Base-by-base conservation (phyloP, 805 yeast species). In the Ogataea ramenticola region DNA sequence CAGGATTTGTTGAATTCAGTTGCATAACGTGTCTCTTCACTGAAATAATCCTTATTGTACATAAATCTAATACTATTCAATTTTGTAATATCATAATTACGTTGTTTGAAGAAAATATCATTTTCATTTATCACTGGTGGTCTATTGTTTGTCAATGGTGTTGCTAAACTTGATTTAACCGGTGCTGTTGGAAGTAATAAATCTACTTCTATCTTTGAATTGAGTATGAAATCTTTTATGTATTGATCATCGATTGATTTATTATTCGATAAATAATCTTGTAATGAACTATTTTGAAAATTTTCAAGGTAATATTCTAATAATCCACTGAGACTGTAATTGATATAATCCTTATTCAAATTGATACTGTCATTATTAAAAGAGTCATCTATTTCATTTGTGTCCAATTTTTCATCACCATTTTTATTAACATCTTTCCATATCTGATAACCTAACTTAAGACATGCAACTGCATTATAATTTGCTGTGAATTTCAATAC, bases 401-500 rank as follows among this genome's bases (percentile, higher is more conserved):
- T n/a, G n/a, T n/a, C n/a, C n/a, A n/a, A n/a, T n/a, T 24, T 24
- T 7, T 24, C 27, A 7, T 24, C 10, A 10, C 10, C 27, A 24
- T 24, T 24, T 10, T 24, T 24, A 24, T 24, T 24, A 6, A 24
- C 10, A 24, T 24, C 27, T 6, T 24, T 24, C 27, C 27, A 24
- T 24, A 3, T 38, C 40, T 14, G 20, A 11, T 11, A n/a, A 24
- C 9, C 15, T 9, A 16, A 7, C 15, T 22, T 17, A 37, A 88
- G 61, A 26, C 78, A 72, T 3, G 87, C 84, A 42, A 86, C 56
- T 0, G 96, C 88, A 29, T 83, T 76, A 24, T 82, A 72, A 58
- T 87, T 91, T 3, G 86, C 80, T 1, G 96, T 93, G 9, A 78
- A 72, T 53, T 77, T 80, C 31, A 89, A 62, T 10, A 79, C 71